Conservation (phyloP, 495 filamentous ascomycete species). For the Lophiostoma macrostomum region DNA sequence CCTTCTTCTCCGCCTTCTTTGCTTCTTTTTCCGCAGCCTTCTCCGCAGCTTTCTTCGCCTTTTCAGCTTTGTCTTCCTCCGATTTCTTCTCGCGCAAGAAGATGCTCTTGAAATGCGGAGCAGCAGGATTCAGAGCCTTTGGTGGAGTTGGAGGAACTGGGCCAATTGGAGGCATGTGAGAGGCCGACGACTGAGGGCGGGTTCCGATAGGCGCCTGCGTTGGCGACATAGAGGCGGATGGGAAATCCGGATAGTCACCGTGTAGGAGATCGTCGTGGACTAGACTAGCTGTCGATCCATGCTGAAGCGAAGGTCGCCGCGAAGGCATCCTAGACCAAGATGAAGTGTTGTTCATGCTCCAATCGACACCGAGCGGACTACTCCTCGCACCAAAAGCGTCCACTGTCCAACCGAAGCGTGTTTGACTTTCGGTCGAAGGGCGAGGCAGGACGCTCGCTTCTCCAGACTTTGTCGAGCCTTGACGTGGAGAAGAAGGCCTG, state of each 20-base stretch:
- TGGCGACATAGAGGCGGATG: constrained; percentile 31
- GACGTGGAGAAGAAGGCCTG: constrained; percentile 39
- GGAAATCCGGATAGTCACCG: constrained; percentile 34
- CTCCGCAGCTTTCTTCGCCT: constrained; percentile 29
- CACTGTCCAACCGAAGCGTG: constrained; percentile 36
- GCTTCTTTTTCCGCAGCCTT: constrained; percentile 30
- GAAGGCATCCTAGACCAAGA: constrained; percentile 40
- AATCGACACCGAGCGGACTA: constrained; percentile 31
- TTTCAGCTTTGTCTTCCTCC: constrained; percentile 32
- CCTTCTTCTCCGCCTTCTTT: constrained; percentile 32
- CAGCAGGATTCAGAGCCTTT: constrained; percentile 40
- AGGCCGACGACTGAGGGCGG: constrained; percentile 34
- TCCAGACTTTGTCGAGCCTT: constrained; percentile 37
- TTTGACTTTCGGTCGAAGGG: constrained; percentile 38
- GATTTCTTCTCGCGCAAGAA: constrained; percentile 31
- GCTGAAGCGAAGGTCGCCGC: constrained; percentile 40
- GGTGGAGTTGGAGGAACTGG: constrained; percentile 22
- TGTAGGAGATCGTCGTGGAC: constrained; percentile 37
- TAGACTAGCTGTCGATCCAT: constrained; percentile 36
- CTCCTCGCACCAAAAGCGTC: constrained; percentile 21
- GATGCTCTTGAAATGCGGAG: constrained; percentile 41
- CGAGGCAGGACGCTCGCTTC: constrained; percentile 36
- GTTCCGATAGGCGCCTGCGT: constrained; percentile 43
- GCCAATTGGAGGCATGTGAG: constrained; percentile 17
- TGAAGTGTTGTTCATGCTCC: constrained; percentile 25